Evolutionary conservation across 192 early-diverging fungal species (phyloP), one percentile per base, ranked within the genome.

Genomic region (Coemansia sp.): DNA sequence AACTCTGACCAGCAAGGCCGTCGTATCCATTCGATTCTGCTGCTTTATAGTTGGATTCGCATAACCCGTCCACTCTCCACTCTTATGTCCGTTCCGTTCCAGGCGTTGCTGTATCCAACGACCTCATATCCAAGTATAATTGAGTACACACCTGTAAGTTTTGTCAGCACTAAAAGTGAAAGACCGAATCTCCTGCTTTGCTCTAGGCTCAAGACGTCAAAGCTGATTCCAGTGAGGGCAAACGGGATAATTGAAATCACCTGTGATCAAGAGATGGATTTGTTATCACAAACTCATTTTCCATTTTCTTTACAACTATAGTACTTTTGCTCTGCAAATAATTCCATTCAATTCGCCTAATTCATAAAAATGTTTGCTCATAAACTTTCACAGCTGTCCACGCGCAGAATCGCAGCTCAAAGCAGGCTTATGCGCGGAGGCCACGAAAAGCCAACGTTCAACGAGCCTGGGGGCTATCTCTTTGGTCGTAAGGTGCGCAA

Each of bases 391-490:
- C 60, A 38, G 21, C 64, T 74, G 21, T 66, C 76, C 4, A 51
- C 75, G 14, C 76, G 72, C 23, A 35, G 54, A 9, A 27, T 56
- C 10, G 38, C 56, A 0, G 41, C 56, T 4, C 61, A 63, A 15
- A 66, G 72, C 51, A 67, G 82, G 35, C 82, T 85, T 62, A 67
- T 83, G 41, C 85, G 87, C 56, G 86, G 85, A 29, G 87, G 87
- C 27, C 82, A 84, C 47, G 82, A 73, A 22, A 64, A 74, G 32
- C 85, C 84, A 39, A 69, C 84, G 21, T 89, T 79, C 69, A 90
- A 90, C 73, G 86, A 87, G 75, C 90, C 90, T 6, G 83, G 85
- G 54, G 90, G 90, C 62, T 88, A 90, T 66, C 82, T 92, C 41
- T 91, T 92, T 66, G 84, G 75, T 49, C 88, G 88, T 78, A 92